Evolutionary conservation across 2,329 filamentous ascomycete genomes (phyloP).

Genomic region (Hortaea werneckii): DNA sequence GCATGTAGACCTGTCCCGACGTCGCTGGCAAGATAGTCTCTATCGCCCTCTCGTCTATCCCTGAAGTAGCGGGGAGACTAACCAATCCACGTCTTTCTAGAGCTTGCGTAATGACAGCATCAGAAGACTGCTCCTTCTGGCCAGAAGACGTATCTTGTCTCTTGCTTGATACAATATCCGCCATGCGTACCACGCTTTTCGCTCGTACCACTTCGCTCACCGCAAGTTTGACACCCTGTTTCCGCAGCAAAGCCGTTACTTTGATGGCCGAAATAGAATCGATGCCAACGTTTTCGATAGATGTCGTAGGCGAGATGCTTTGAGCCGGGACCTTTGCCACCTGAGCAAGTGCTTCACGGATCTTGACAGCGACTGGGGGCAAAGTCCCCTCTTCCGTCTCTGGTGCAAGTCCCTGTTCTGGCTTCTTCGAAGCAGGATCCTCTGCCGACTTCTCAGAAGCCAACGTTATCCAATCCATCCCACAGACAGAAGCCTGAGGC

Average conservation of each 20-base stretch:
- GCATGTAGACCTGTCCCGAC: constrained; percentile 71
- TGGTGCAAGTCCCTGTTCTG: neutral
- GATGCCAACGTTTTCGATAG: constrained; percentile 73
- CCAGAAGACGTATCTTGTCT: neutral
- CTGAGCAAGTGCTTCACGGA: constrained; percentile 38
- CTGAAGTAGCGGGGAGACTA: constrained; percentile 6
- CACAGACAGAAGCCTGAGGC: constrained; percentile 53
- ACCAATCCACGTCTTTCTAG: constrained; percentile 6
- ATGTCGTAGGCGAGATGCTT: constrained; percentile 51
- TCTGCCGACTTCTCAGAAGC: neutral
- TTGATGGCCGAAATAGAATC: constrained; percentile 92
- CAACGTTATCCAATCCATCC: constrained; percentile 40
- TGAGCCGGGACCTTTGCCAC: constrained; percentile 51
- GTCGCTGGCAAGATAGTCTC: constrained; percentile 57
- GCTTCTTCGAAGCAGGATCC: neutral
- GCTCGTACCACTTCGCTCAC: constrained; percentile 64
- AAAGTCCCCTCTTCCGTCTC: constrained; percentile 1
- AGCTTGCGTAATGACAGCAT: constrained; percentile 9
- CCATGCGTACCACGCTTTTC: constrained; percentile 56
- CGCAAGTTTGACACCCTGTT: constrained; percentile 49
- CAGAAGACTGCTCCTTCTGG: constrained; percentile 25
- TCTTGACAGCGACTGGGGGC: constrained; percentile 9
- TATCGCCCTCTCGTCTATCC: constrained; percentile 38
- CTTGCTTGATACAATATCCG: constrained; percentile 22
- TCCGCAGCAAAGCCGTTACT: constrained; percentile 59